These are phyloP conservation scores for Erucastrum elatum DNA, from an alignment of 345 rosid genomes.

Conservation along the genomic window DNA sequence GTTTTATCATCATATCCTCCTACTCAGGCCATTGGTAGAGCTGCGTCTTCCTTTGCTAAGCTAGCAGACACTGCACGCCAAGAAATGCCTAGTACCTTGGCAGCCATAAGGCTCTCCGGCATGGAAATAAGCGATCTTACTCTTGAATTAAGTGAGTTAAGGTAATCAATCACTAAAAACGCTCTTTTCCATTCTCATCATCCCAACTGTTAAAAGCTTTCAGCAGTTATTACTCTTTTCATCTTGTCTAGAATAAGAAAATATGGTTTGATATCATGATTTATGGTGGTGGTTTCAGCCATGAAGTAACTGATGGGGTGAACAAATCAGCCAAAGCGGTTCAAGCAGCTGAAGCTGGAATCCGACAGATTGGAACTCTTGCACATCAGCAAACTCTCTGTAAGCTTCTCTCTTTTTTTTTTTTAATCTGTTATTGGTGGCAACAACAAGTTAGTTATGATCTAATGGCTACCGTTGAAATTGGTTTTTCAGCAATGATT, in stretches of 20 bases:
- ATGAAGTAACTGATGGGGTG: slow-evolving; percentile 83
- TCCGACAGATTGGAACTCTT: slow-evolving; percentile 69
- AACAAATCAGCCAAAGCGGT: slow-evolving; percentile 90
- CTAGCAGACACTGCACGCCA: slow-evolving; percentile 86
- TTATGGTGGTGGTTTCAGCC: slow-evolving; percentile 49
- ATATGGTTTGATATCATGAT: background rate
- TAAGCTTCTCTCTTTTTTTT: slow-evolving; percentile 34
- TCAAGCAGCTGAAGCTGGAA: slow-evolving; percentile 89
- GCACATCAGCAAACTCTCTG: slow-evolving; percentile 85
- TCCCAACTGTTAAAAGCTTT: background rate
- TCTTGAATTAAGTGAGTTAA: slow-evolving; percentile 81
- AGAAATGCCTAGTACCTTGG: slow-evolving; percentile 94
- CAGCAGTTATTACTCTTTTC: background rate
- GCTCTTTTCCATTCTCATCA: slow-evolving; percentile 3
- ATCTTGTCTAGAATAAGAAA: background rate
- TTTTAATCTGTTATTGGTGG: background rate
- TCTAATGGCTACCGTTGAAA: background rate
- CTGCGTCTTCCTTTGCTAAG: slow-evolving; percentile 85
- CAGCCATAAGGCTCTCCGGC: slow-evolving; percentile 89
- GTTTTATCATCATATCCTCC: background rate
- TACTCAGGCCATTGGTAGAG: slow-evolving; percentile 75
- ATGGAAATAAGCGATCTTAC: slow-evolving; percentile 99
- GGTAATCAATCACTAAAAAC: slow-evolving; percentile 44
- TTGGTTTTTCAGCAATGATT: slow-evolving; percentile 67
- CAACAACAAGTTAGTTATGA: background rate